These are phyloP conservation scores for Aspergillus fumigatiaffinis DNA, from an alignment of 2,329 filamentous ascomycete species.

Conservation along the genomic window DNA sequence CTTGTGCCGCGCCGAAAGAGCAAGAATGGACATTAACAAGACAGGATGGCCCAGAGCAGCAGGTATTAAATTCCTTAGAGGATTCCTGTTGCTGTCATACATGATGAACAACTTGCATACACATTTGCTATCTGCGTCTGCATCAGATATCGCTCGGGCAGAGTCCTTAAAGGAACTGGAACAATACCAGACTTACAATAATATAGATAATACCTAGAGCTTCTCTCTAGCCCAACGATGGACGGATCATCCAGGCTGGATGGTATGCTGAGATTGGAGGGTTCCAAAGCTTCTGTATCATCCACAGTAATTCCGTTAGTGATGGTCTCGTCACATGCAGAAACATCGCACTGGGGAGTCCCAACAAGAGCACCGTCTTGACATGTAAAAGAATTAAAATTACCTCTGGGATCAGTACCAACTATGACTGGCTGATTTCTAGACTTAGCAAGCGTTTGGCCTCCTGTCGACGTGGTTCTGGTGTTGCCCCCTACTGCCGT, in stretches of 20 bases:
- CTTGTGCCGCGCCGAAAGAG: slow-evolving; percentile 33
- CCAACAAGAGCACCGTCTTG: no score
- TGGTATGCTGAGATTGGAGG: not conserved
- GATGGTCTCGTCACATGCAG: no score
- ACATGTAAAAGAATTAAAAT: no score
- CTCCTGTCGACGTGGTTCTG: no score
- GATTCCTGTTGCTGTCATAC: slow-evolving; percentile 33
- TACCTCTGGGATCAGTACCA: no score
- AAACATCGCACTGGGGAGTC: no score
- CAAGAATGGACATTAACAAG: slow-evolving; percentile 29
- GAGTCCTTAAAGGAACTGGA: no score
- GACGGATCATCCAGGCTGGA: slow-evolving; percentile 12
- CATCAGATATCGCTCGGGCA: no score
- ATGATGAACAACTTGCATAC: slow-evolving; percentile 34
- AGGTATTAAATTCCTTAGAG: slow-evolving; percentile 30
- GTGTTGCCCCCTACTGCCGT: no score
- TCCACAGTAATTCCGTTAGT: not conserved
- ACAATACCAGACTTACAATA: slow-evolving; percentile 24
- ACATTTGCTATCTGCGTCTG: slow-evolving; percentile 26
- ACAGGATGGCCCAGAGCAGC: slow-evolving; percentile 25
- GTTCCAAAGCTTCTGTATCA: not conserved
- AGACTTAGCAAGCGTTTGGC: no score
- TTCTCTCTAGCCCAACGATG: slow-evolving; percentile 13
- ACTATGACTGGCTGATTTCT: no score
- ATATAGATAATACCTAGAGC: slow-evolving; percentile 29